Conservation (phyloP, 2,329 filamentous ascomycete genomes). For the Colletotrichum scovillei region DNA sequence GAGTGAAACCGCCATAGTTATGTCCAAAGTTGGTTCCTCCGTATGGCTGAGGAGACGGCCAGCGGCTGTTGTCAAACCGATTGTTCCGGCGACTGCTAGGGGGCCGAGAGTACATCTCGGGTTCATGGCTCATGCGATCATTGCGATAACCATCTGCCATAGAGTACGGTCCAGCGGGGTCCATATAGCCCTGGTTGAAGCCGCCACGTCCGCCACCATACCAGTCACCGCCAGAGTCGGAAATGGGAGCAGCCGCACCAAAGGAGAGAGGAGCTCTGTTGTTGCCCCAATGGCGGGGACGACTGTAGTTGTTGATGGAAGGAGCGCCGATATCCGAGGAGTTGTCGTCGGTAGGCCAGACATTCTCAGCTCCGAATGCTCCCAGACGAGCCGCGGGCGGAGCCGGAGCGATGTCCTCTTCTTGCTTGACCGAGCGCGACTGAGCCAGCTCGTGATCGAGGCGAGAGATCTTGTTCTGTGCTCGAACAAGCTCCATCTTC, state of each 20-base stretch:
- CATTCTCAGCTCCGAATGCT: slow-evolving; percentile 48
- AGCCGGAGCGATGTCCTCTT: slow-evolving; percentile 43
- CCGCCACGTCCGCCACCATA: slow-evolving; percentile 53
- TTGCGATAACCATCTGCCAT: slow-evolving; percentile 54
- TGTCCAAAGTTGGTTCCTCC: slow-evolving; percentile 46
- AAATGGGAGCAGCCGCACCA: slow-evolving; percentile 45
- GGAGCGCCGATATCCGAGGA: slow-evolving; percentile 69
- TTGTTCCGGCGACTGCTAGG: slow-evolving; percentile 54
- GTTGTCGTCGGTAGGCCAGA: slow-evolving; percentile 68
- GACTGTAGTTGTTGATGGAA: slow-evolving; percentile 62
- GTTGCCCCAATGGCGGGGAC: slow-evolving; percentile 66
- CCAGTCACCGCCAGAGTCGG: slow-evolving; percentile 57
- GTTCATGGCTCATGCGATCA: slow-evolving; percentile 61
- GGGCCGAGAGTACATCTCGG: slow-evolving; percentile 59
- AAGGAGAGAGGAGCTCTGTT: slow-evolving; percentile 53
- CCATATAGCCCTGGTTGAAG: slow-evolving; percentile 52
- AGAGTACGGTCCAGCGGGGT: slow-evolving; percentile 50
- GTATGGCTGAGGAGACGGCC: slow-evolving; percentile 48
- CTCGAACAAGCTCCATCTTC: slow-evolving; percentile 77
- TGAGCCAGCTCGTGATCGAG: slow-evolving; percentile 79
- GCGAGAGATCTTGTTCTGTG: slow-evolving; percentile 76
- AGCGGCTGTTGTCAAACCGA: slow-evolving; percentile 58
- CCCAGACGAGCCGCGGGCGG: background rate
- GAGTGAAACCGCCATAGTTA: slow-evolving; percentile 40
- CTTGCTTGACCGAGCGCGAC: slow-evolving; percentile 69